phyloP scores from a whole-genome alignment of 176 grass and related monocot species.

The Puccinellia tenuiflora region DNA sequence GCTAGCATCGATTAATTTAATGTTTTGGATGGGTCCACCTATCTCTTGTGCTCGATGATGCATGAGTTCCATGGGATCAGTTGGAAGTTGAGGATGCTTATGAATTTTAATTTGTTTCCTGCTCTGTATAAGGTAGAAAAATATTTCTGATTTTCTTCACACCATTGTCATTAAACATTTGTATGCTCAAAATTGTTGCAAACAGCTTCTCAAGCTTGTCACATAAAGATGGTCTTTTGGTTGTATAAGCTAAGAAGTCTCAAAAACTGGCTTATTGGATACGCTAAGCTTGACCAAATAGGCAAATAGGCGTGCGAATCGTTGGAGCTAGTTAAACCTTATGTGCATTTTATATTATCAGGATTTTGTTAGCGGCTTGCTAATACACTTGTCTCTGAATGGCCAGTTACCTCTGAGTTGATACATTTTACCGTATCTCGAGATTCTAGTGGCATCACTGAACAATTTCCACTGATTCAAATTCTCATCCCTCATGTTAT shows the following conservation, averaged over 20 bases:
- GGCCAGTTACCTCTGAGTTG: slow-evolving; percentile 87
- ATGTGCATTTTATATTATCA: background rate
- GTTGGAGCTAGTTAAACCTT: background rate
- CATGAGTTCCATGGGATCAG: background rate
- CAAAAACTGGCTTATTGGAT: slow-evolving; percentile 11
- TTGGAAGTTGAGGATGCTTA: background rate
- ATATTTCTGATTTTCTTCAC: background rate
- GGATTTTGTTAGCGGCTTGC: slow-evolving; percentile 16
- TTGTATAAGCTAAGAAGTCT: background rate
- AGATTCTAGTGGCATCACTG: slow-evolving; percentile 46
- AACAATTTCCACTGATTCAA: slow-evolving; percentile 83
- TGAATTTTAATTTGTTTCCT: background rate
- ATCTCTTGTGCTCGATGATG: background rate
- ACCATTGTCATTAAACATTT: background rate
- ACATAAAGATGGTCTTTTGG: background rate
- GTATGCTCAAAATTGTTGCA: slow-evolving; percentile 2
- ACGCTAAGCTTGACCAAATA: slow-evolving; percentile 6
- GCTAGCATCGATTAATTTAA: slow-evolving; percentile 12
- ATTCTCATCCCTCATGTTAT: slow-evolving; percentile 83
- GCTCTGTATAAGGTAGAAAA: background rate
- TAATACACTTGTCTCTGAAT: slow-evolving; percentile 27
- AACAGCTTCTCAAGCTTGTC: slow-evolving; percentile 7
- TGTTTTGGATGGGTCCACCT: slow-evolving; percentile 5
- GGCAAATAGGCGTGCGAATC: background rate
- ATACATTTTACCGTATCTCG: slow-evolving; percentile 87